Conservation (phyloP, 192 early-diverging fungal species). For the Podila minutissima region DNA sequence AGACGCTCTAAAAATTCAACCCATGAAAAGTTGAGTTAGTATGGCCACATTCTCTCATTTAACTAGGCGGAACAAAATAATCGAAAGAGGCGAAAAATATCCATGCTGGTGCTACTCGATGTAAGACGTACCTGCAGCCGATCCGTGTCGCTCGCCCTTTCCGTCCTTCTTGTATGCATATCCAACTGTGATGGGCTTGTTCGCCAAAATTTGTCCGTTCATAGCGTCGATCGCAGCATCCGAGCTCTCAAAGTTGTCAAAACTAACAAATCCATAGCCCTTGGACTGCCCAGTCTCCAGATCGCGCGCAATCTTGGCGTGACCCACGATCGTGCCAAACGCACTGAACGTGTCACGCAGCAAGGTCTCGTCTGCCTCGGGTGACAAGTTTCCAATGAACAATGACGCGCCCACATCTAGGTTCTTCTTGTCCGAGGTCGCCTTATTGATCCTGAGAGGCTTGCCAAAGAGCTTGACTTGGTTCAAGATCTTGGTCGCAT, state of each 20-base stretch:
- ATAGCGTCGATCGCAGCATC: slow-evolving; percentile 98
- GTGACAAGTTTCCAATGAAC: slow-evolving; percentile 97
- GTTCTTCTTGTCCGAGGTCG: slow-evolving; percentile 83
- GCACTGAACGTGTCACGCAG: slow-evolving; percentile 95
- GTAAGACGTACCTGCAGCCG: slow-evolving; percentile 76
- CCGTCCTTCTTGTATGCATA: slow-evolving; percentile 99
- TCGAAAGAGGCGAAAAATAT: not conserved
- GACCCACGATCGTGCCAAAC: slow-evolving; percentile 87
- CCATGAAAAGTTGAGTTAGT: not conserved
- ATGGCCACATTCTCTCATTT: not conserved
- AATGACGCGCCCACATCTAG: slow-evolving; percentile 96
- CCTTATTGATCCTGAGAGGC: slow-evolving; percentile 96
- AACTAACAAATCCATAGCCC: slow-evolving; percentile 94
- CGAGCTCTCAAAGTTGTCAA: slow-evolving; percentile 93
- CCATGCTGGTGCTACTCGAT: too few species aligned
- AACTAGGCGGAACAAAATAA: not conserved
- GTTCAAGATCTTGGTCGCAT: slow-evolving; percentile 97
- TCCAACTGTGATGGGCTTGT: slow-evolving; percentile 88
- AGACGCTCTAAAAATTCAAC: slow-evolving; percentile 74
- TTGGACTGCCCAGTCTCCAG: slow-evolving; percentile 85
- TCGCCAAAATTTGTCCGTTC: slow-evolving; percentile 97
- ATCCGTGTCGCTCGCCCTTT: slow-evolving; percentile 96
- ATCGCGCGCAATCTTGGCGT: slow-evolving; percentile 80
- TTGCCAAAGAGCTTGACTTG: slow-evolving; percentile 96
- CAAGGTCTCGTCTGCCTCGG: slow-evolving; percentile 89